phyloP scores from a whole-genome alignment of 2,329 filamentous ascomycete species.

The Sporothrix phasma region DNA sequence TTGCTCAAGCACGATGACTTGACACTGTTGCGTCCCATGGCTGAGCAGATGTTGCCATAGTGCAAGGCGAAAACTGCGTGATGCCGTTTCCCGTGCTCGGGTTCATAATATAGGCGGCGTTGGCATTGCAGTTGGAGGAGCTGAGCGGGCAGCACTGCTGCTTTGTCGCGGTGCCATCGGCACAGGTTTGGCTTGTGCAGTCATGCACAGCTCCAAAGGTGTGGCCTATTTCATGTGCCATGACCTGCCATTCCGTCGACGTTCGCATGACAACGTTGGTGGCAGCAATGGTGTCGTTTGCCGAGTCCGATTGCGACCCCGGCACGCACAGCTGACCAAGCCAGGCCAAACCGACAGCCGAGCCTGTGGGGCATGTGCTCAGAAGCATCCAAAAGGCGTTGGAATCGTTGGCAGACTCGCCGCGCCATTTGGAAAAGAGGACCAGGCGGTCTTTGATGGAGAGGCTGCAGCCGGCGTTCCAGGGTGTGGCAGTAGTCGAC shows the following conservation, averaged over 20 bases:
- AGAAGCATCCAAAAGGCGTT: slow-evolving; percentile 93
- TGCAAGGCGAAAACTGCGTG: slow-evolving; percentile 74
- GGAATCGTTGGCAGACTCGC: slow-evolving; percentile 54
- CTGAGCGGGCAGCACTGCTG: slow-evolving; percentile 72
- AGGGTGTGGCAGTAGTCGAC: slow-evolving; percentile 56
- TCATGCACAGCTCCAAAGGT: slow-evolving; percentile 96
- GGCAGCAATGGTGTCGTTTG: slow-evolving; percentile 65
- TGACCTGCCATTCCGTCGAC: slow-evolving; percentile 82
- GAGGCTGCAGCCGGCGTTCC: slow-evolving; percentile 70
- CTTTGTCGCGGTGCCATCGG: slow-evolving; percentile 41
- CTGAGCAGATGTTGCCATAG: slow-evolving; percentile 86
- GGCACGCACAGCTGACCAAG: slow-evolving; percentile 71
- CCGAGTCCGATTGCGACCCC: slow-evolving; percentile 44
- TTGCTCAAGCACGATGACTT: slow-evolving; percentile 69
- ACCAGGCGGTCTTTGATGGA: slow-evolving; percentile 72
- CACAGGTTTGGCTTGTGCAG: slow-evolving; percentile 62
- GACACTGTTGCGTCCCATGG: slow-evolving; percentile 66
- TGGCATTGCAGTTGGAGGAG: slow-evolving; percentile 58
- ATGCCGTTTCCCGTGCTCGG: slow-evolving; percentile 69
- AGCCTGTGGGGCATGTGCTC: slow-evolving; percentile 68
- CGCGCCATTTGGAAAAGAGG: slow-evolving; percentile 82
- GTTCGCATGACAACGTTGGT: slow-evolving; percentile 86
- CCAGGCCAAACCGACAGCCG: slow-evolving; percentile 88
- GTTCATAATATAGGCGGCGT: slow-evolving; percentile 87
- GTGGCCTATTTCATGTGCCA: slow-evolving; percentile 88